Evolutionary conservation across 116 monocot genomes (phyloP).

Genomic region (Posidonia oceanica): DNA sequence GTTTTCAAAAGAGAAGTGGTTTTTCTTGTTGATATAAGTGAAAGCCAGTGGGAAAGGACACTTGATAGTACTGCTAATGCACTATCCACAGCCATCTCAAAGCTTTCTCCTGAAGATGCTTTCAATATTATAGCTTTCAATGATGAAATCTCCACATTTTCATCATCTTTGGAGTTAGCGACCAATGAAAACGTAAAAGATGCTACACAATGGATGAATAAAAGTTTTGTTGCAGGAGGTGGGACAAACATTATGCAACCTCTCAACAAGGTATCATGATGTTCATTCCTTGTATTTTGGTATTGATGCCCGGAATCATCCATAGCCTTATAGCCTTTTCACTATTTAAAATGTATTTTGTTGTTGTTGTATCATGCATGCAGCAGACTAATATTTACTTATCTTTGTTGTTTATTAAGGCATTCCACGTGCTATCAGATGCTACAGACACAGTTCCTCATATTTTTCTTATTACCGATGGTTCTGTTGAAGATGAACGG

Average conservation of each 20-base stretch:
- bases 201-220: constrained; percentile 56
- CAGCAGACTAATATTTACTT: constrained; percentile 2
- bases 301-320: no score
- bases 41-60: constrained; percentile 81
- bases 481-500: constrained; percentile 84
- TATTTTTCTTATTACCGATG: constrained; percentile 90
- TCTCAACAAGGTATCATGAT: constrained; percentile 54
- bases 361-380: not conserved
- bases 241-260: constrained; percentile 66
- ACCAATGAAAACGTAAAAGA: constrained; percentile 45
- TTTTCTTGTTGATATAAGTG: constrained; percentile 89
- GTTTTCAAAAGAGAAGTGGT: constrained; percentile 76
- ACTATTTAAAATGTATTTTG: not conserved
- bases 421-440: constrained; percentile 41
- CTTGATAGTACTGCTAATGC: constrained; percentile 68
- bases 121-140: constrained; percentile 82
- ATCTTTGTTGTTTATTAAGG: constrained; percentile 28
- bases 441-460: constrained; percentile 41
- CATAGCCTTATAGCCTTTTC: no score
- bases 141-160: constrained; percentile 58
- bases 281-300: not conserved
- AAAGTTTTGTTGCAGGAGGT: constrained; percentile 59
- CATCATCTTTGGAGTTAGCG: constrained; percentile 57
- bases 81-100: constrained; percentile 41
- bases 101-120: constrained; percentile 47